phyloP scores from a whole-genome alignment of 495 filamentous ascomycete species.

The Aspergillus coremiiformis region DNA sequence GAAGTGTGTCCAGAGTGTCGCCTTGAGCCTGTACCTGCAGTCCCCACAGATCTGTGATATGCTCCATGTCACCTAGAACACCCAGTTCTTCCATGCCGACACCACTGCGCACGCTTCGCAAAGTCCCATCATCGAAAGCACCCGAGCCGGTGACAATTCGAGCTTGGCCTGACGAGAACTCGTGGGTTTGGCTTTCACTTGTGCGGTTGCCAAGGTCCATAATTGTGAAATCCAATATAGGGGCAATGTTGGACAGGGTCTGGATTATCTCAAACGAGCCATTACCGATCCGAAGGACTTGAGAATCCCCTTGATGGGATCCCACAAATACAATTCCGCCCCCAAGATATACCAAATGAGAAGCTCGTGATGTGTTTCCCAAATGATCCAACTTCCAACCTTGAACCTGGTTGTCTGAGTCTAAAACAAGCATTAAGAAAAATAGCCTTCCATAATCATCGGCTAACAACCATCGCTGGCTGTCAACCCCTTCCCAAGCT shows the following conservation, averaged over 20 bases:
- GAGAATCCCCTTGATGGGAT: conserved; percentile 88
- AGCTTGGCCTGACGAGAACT: conserved; percentile 91
- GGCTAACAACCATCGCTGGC: conserved; percentile 71
- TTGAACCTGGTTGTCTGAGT: conserved; percentile 53
- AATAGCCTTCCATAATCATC: conserved; percentile 85
- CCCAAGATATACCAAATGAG: conserved; percentile 70
- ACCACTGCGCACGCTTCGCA: conserved; percentile 84
- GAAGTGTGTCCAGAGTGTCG: conserved; percentile 56
- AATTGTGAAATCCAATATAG: conserved; percentile 84
- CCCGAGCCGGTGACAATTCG: conserved; percentile 89
- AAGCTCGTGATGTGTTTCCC: conserved; percentile 66
- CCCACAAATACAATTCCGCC: conserved; percentile 72
- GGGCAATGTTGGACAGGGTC: conserved; percentile 75
- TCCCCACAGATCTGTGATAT: conserved; percentile 64
- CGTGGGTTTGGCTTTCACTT: conserved; percentile 69
- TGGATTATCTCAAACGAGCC: conserved; percentile 60
- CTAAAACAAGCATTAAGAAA: conserved; percentile 65
- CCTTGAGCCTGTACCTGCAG: conserved; percentile 43
- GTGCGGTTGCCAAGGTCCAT: conserved; percentile 89
- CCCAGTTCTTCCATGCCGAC: conserved; percentile 89
- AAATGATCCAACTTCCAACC: conserved; percentile 61
- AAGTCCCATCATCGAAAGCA: conserved; percentile 73
- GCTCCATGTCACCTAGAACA: conserved; percentile 69
- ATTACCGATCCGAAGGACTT: conserved; percentile 60
- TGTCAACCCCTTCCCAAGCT: conserved; percentile 78